Evolutionary conservation across 768 basidiomycete genomes (phyloP), one percentile per base, ranked within the genome.

Genomic region (Rhizopogon vinicolor): DNA sequence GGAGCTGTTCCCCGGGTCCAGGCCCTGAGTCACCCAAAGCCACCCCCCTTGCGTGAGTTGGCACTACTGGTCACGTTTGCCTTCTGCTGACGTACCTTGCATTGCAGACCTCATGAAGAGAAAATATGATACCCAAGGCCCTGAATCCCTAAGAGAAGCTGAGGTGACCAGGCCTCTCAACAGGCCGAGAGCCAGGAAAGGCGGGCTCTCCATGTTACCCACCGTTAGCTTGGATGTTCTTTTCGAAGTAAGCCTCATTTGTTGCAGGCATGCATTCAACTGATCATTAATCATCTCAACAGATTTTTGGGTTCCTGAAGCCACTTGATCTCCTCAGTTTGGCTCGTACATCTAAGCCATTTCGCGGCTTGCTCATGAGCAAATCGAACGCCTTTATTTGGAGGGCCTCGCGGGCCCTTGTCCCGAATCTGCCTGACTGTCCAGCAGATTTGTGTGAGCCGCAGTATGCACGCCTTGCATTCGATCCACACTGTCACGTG

Each of bases 381-480:
- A 52, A 52, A 54, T 41, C 72, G 54, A 13, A 68, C 61, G 53
- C 61, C 64, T 59, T 70, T 57, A 51, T 73, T 62, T 61, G 72
- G 71, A 63, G 56, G 29, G 57, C 67, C 25, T 72, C 76, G 35
- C 70, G 75, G 19, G 49, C 57, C 43, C 73, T 73, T 52, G 58
- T 81, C 33, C 60, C 56, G 18, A 71, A 63, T 16, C 63, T 83
- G 28, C 83, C 81, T 3, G 70, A 74, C 25, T 74, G 71, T 40
- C 82, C 79, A 12, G 51, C 65, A n/a, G 76, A 72, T 44, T 69
- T 83, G 70, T 70, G 58, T 29, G 80, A 83, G 58, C 70, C 78
- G n/a, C 73, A 75, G 50, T 84, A 74, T 63, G 76, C 77, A 4
- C 74, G 76, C 54, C 73, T 85, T 28, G 69, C 68, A 6, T 84